Evolutionary conservation across 495 filamentous ascomycete species (phyloP), one percentile per base, ranked within the genome.

Genomic region (Hypoxylon lenormandii): DNA sequence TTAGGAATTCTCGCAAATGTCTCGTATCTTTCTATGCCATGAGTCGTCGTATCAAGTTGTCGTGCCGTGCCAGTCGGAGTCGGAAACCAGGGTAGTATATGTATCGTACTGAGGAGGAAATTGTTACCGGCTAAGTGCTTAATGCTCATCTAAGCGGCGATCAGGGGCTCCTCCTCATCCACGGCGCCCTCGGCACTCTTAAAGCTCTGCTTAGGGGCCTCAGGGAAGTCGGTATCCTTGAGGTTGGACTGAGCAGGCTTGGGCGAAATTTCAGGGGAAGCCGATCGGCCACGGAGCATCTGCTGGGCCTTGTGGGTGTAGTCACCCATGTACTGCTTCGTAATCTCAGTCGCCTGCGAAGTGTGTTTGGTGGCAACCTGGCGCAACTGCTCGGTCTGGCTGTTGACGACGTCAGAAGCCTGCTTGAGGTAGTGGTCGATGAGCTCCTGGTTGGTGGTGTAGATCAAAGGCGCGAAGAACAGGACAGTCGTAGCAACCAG

Each of bases 401-500:
- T 83, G 79, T 86, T 89, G 75, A 95, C 79, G 51, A 94, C 78
- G n/a, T 91, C 81, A 70, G 87, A 82, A 45, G 84, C 86, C 65
- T 91, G 86, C 72, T 85, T 79, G 59, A 99, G 80, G 71, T 97
- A 92, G 61, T 85, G 81, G 78, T 99, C 95, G 74, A 99, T 97
- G 66, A 94, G 77, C 78, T 97, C 93, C 77, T 92, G 89, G 88
- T 99, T 98, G 80, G 87, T 88, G 73, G 92, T 89, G 83, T 98
- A 98, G 79, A 96, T 77, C 57, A 97, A 85, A 37, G 95, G 95
- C n/a, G 81, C 89, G 66, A 97, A 83, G 85, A 97, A 99, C 72
- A 88, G 79, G 66, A 90, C 81, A 42, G 89, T 88, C 48, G 91
- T 90, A 60, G 84, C 85, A 66, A 97, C 85, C 60, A 98, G 82